Conservation (phyloP, 768 basidiomycete species). For the Hortiboletus flavorubellus region DNA sequence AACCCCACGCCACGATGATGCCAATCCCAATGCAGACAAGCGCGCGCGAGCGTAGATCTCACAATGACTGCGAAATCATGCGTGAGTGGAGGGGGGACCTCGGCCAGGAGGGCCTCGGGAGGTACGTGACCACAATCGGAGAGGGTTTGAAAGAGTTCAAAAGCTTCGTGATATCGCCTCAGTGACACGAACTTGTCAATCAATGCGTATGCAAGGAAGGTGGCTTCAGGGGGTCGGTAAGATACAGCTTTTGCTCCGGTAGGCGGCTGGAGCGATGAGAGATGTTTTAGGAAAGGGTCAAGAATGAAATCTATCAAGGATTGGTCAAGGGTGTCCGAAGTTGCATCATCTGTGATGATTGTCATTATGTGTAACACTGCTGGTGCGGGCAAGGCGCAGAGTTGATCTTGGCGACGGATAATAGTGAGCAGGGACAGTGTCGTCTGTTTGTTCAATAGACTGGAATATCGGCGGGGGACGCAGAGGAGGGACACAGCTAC, state of each 20-base stretch:
- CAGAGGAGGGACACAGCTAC: slow-evolving; percentile 28
- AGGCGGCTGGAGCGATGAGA: slow-evolving; percentile 25
- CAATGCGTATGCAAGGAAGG: slow-evolving; percentile 41
- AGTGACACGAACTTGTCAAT: slow-evolving; percentile 40
- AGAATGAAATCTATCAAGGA: slow-evolving; percentile 27
- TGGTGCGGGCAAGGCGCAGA: slow-evolving; percentile 6
- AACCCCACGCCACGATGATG: slow-evolving; percentile 39
- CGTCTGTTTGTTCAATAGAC: slow-evolving; percentile 21
- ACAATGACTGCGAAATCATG: slow-evolving; percentile 48
- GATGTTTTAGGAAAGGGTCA: slow-evolving; percentile 30
- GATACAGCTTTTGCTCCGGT: slow-evolving; percentile 28
- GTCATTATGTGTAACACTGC: slow-evolving; percentile 20
- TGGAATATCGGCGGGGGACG: slow-evolving; percentile 16
- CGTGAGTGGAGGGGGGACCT: slow-evolving; percentile 29
- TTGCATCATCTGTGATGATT: slow-evolving; percentile 19
- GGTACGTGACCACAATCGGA: slow-evolving; percentile 45
- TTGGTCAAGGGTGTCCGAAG: slow-evolving; percentile 16
- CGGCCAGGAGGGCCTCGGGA: slow-evolving; percentile 40
- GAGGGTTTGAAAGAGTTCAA: slow-evolving; percentile 49
- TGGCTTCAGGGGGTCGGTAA: slow-evolving; percentile 38
- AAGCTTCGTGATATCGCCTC: slow-evolving; percentile 35
- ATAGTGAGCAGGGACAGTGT: slow-evolving; percentile 22
- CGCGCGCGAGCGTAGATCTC: slow-evolving; percentile 44
- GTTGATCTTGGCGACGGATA: slow-evolving; percentile 14
- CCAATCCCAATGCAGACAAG: slow-evolving; percentile 58